Conservation (phyloP, 2,329 filamentous ascomycete genomes). For the Ploettnerulaceae sp. region DNA sequence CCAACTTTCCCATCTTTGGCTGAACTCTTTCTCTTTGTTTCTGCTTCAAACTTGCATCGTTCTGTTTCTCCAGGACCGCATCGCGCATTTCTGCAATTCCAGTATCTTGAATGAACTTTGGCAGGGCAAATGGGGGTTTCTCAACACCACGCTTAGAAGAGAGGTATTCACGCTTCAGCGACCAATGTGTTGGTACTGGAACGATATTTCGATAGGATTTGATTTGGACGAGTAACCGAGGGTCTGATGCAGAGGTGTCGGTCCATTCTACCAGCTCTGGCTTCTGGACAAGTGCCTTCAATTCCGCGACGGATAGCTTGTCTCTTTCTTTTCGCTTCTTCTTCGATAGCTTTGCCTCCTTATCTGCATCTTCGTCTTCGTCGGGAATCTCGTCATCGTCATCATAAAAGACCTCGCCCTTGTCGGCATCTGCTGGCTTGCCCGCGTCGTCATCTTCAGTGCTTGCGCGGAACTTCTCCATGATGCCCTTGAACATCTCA, state of each 20-base stretch:
- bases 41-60: slow-evolving; percentile 85
- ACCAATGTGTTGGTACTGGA: slow-evolving; percentile 91
- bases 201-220: slow-evolving; percentile 95
- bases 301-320: slow-evolving; percentile 89
- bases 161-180: slow-evolving; percentile 91
- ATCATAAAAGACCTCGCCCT: slow-evolving; percentile 78
- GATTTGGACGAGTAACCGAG: slow-evolving; percentile 83
- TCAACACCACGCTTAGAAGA: slow-evolving; percentile 96
- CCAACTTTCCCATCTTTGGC: slow-evolving; percentile 93
- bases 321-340: slow-evolving; percentile 90
- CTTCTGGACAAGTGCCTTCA: slow-evolving; percentile 86
- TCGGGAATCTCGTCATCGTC: slow-evolving; percentile 84
- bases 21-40: slow-evolving; percentile 92
- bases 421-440: slow-evolving; percentile 65
- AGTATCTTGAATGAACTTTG: slow-evolving; percentile 95
- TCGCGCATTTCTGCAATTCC: slow-evolving; percentile 98
- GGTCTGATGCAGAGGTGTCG: slow-evolving; percentile 86
- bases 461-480: slow-evolving; percentile 69
- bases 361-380: slow-evolving; percentile 67
- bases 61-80: slow-evolving; percentile 91
- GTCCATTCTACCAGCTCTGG: slow-evolving; percentile 98
- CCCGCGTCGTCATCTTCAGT: slow-evolving; percentile 58
- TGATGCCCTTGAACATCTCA: slow-evolving; percentile 77
- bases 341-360: slow-evolving; percentile 74
- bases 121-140: slow-evolving; percentile 86